Evolutionary conservation across 495 filamentous ascomycete genomes (phyloP), one percentile per base, ranked within the genome.

Genomic region (Pseudotulostoma volvatum): DNA sequence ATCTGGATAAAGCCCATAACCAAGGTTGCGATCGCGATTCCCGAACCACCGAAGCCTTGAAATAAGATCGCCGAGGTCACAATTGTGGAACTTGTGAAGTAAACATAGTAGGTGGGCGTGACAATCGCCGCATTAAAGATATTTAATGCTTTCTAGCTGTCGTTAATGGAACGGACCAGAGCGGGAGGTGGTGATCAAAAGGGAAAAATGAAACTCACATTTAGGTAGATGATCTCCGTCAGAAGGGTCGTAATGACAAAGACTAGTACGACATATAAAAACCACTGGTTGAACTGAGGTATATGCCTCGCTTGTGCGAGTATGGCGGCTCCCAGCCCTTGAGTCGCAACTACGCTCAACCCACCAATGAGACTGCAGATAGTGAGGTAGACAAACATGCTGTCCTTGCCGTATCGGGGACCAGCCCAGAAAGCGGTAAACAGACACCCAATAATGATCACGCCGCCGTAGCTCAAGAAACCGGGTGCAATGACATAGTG

Each of bases 71-170:
- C 84, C 0, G 85, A 94, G 5, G 84, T 88, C 42, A 96, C 73
- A 45, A 97, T 94, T 3, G 90, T 97, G 11, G 84, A 76, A 48
- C 76, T 90, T 33, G 90, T 97, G 57, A 97, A 97, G 64, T 84
- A 86, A 43, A 97, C 90, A 53, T 97, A 97, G 60, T 97, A 97
- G 3, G 90, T 97, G 0, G 90, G 90, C 0, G 90, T 97, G 37
- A 97, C 90, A 41, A 97, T 71, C 1, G 90, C 90, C 19, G 90
- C 92, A 52, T 97, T 97, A 67, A 90, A 97, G 34, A 97, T 50
- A 54, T 97, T 97, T 31, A 97, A 70, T 13, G 90, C 90, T 95
- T 97, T 97, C 90, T 97, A 60, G 47, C n/a, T n/a, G n/a, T n/a
- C n/a, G n/a, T n/a, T n/a, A n/a, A n/a, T n/a, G n/a, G n/a, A n/a